phyloP scores from a whole-genome alignment of 2,329 filamentous ascomycete genomes.

The Cladosporium sp. region DNA sequence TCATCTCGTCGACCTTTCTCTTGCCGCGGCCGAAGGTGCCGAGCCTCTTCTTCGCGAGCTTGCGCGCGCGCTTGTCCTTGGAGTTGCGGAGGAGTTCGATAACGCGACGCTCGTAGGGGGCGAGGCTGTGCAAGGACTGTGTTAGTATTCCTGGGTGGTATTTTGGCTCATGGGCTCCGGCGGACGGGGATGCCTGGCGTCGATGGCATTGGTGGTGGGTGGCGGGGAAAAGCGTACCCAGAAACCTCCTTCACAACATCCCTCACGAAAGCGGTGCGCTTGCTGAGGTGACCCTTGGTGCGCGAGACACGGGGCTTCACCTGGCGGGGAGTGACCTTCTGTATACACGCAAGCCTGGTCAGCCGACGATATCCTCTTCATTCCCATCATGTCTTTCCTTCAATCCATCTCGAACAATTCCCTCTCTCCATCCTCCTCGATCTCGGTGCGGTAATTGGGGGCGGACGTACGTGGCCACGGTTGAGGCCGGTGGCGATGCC shows the following conservation, averaged over 20 bases:
- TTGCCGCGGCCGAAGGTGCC: slow-evolving; percentile 98
- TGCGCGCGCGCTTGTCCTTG: slow-evolving; percentile 98
- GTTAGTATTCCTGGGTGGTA: slow-evolving; percentile 16
- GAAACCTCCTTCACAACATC: slow-evolving; percentile 98
- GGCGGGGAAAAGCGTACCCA: slow-evolving; percentile 59
- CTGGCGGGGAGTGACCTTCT: slow-evolving; percentile 50
- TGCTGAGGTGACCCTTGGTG: slow-evolving; percentile 96
- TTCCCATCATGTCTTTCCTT: not conserved
- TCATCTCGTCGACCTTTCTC: slow-evolving; percentile 99
- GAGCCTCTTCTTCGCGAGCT: slow-evolving; percentile 99
- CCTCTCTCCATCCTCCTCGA: slow-evolving; percentile 2
- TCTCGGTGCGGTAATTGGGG: slow-evolving; percentile 17
- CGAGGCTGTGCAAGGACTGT: slow-evolving; percentile 32
- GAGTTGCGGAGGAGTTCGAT: slow-evolving; percentile 98
- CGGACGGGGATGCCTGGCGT: not conserved
- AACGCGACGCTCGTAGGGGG: slow-evolving; percentile 84
- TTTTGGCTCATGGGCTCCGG: not conserved
- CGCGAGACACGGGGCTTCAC: slow-evolving; percentile 48
- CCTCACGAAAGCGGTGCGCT: slow-evolving; percentile 94
- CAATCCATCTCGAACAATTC: not conserved
- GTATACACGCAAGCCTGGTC: slow-evolving; percentile 17
- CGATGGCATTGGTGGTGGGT: slow-evolving; percentile 4
- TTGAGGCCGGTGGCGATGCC: slow-evolving; percentile 59
- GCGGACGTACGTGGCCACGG: slow-evolving; percentile 60
- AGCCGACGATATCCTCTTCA: slow-evolving; percentile 1